Evolutionary conservation across 805 yeast species (phyloP), one percentile per base, ranked within the genome.

Genomic region (Metschnikowia matae): DNA sequence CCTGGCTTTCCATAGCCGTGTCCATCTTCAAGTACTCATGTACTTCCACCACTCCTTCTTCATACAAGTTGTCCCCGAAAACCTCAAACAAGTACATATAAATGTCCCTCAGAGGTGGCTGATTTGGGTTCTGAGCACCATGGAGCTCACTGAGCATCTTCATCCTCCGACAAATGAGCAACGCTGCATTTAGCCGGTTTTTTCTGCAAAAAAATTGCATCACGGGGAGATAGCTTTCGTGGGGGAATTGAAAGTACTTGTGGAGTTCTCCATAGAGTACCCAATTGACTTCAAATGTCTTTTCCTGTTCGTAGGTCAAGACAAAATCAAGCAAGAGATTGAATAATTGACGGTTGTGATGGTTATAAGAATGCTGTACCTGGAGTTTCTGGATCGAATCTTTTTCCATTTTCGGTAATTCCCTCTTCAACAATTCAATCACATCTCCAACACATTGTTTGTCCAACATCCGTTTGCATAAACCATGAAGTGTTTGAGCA

Each of bases 11-110:
- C 39, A 85, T 66, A 10, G 72, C 66, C 3, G 66, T 56, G 44
- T 87, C 95, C 75, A 84, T 77, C 49, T 85, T 83, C 61, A 84
- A 67, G 43, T 78, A 75, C 48, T 81, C 77, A 56, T 86, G 89
- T 3, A 87, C 64, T 50, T 83, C 85, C 44, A 71, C 71, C 15
- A 86, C 81, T 0, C 92, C 94, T 6, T 82, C 83, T 50, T 78
- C 82, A 56, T 83, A 87, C 33, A 75, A 66, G 47, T 70, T 68
- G 44, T 74, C 73, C 1, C 89, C 87, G 66, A 85, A 85, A 44
- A 78, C 78, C 46, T 77, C 71, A 61, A 87, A 82, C 21, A 87
- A 63, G 55, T 78, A 78, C 48, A 75, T 64, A 58, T 86, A 88
- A 64, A 85, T 79, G 20, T 81, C 83, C 17, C 53, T 45, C 56